A percentile compares a stretch with the other conserved stretches of the same genome.
phyloP scores from a whole-genome alignment of 805 yeast species.

The Candida manassasensis region DNA sequence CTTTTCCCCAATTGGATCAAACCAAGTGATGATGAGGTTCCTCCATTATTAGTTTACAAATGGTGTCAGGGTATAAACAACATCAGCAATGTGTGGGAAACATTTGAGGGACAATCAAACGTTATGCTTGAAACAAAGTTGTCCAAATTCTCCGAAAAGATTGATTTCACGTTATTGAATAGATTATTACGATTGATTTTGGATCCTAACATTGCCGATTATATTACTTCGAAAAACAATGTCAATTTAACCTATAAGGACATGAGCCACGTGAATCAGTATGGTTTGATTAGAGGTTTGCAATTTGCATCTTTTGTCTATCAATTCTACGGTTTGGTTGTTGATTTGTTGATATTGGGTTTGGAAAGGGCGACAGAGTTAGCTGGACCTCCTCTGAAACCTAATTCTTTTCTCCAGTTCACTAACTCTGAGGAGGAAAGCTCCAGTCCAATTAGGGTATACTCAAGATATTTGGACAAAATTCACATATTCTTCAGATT shows the following conservation, averaged over 20 bases:
- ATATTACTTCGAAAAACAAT: conserved; percentile 87
- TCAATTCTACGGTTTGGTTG: conserved; percentile 83
- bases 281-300: conserved; percentile 83
- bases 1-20: conserved; percentile 95
- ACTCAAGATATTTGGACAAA: conserved; percentile 79
- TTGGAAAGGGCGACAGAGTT: conserved; percentile 80
- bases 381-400: conserved; percentile 71
- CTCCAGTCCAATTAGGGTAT: conserved; percentile 71
- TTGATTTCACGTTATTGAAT: conserved; percentile 83
- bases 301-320: conserved; percentile 86
- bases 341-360: conserved; percentile 81
- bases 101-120: conserved; percentile 65
- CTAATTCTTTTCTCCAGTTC: conserved; percentile 77
- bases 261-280: conserved; percentile 88
- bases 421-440: conserved; percentile 53
- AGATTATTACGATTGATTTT: conserved; percentile 73
- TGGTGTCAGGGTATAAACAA: conserved; percentile 93
- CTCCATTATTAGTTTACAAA: conserved; percentile 85
- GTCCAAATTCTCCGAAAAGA: conserved; percentile 71
- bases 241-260: conserved; percentile 81
- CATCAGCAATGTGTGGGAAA: conserved; percentile 73
- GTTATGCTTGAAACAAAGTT: conserved; percentile 80
- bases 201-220: conserved; percentile 91
- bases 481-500: conserved; percentile 78
- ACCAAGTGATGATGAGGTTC: conserved; percentile 90